Conservation (phyloP, 2,329 filamentous ascomycete genomes). For the Penicillium sp. region DNA sequence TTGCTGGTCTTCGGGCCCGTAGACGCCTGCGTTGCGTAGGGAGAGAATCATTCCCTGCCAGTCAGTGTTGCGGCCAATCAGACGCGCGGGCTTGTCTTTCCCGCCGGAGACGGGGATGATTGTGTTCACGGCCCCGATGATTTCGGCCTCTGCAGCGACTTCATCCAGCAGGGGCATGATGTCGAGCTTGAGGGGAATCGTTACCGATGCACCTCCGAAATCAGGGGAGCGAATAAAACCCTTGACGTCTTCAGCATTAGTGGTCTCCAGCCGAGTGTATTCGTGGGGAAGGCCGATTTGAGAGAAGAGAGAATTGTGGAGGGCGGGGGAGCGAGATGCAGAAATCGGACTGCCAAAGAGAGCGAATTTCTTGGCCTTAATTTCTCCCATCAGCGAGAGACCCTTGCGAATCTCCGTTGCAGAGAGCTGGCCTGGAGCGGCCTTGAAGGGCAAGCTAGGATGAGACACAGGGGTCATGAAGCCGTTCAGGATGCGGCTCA, state of each 20-base stretch:
- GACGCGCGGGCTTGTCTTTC: conserved; percentile 51
- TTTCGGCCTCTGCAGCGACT: conserved; percentile 75
- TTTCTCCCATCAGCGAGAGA: conserved; percentile 77
- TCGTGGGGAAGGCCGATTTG: conserved; percentile 79
- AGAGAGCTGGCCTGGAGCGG: conserved; percentile 90
- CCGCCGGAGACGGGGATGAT: conserved; percentile 68
- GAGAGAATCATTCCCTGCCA: conserved; percentile 90
- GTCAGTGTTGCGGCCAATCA: conserved; percentile 92
- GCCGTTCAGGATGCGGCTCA: conserved; percentile 85
- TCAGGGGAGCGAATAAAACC: conserved; percentile 69
- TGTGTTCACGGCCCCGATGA: conserved; percentile 94
- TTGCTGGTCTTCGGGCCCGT: conserved; percentile 42
- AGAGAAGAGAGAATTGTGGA: conserved; percentile 86
- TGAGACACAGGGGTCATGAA: conserved; percentile 97
- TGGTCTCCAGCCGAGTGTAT: conserved; percentile 80
- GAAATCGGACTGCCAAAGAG: conserved; percentile 86
- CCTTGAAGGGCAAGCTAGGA: conserved; percentile 85
- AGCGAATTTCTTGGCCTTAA: conserved; percentile 77
- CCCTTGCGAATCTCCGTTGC: conserved; percentile 84
- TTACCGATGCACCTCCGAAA: conserved; percentile 94
- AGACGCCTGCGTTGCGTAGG: conserved; percentile 71
- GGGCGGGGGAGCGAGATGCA: conserved; percentile 80
- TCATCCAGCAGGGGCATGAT: conserved; percentile 81
- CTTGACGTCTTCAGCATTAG: conserved; percentile 63
- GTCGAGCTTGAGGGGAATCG: conserved; percentile 91